phyloP scores from a whole-genome alignment of 495 filamentous ascomycete genomes.

The Hypoxylon lenormandii region DNA sequence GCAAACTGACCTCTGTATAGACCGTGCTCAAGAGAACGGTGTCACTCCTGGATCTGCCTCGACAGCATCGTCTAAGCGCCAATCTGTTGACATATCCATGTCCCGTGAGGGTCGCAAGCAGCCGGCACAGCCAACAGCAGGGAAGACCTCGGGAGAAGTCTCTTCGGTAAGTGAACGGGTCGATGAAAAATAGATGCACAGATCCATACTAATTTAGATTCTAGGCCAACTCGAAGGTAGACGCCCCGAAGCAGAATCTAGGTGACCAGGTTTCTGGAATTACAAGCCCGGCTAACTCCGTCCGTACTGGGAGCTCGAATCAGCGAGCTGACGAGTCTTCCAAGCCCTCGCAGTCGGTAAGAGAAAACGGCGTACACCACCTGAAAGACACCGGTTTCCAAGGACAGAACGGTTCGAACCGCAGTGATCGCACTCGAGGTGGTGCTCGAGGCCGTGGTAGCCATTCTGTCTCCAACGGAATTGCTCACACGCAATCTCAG shows the following conservation, averaged over 20 bases:
- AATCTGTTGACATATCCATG: slow-evolving; percentile 57
- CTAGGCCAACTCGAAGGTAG: slow-evolving; percentile 37
- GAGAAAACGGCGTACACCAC: slow-evolving; percentile 33
- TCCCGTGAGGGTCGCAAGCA: slow-evolving; percentile 54
- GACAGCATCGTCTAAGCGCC: slow-evolving; percentile 56
- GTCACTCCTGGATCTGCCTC: slow-evolving; percentile 25
- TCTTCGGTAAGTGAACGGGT: slow-evolving; percentile 37
- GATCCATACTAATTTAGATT: slow-evolving; percentile 2
- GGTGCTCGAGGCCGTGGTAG: slow-evolving; percentile 45
- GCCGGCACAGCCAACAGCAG: slow-evolving; percentile 30
- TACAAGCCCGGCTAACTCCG: slow-evolving; percentile 7
- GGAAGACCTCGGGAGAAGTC: slow-evolving; percentile 30
- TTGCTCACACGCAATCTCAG: slow-evolving; percentile 40
- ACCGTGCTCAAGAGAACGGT: slow-evolving; percentile 44
- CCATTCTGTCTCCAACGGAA: slow-evolving; percentile 33
- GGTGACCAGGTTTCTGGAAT: slow-evolving; percentile 36
- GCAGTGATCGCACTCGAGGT: slow-evolving; percentile 44
- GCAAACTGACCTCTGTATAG: slow-evolving; percentile 34
- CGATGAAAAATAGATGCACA: neutral
- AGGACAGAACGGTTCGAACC: slow-evolving; percentile 32
- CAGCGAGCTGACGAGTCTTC: slow-evolving; percentile 40
- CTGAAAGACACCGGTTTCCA: slow-evolving; percentile 39
- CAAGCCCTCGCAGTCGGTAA: slow-evolving; percentile 31
- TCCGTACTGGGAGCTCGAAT: slow-evolving; percentile 18
- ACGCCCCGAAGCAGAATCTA: slow-evolving; percentile 35